These are phyloP conservation scores for Xylaria flabelliformis DNA, from an alignment of 495 filamentous ascomycete species.

Conservation along the genomic window DNA sequence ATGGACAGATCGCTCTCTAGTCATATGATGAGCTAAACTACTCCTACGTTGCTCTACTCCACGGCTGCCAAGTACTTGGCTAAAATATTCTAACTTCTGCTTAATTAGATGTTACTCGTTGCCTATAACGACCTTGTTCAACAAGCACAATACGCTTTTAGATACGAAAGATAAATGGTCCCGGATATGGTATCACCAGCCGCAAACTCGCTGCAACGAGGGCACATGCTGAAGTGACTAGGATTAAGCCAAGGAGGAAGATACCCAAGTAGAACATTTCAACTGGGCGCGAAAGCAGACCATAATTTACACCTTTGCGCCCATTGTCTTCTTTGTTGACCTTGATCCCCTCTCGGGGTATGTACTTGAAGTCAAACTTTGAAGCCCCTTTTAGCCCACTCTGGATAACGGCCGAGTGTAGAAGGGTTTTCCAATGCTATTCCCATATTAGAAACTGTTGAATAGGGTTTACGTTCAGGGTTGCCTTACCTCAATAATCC, in stretches of 20 bases:
- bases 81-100: background rate
- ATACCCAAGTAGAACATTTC: conserved; percentile 18
- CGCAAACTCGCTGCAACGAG: background rate
- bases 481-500: background rate
- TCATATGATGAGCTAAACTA: background rate
- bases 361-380: conserved; percentile 55
- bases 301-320: background rate
- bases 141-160: background rate
- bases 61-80: background rate
- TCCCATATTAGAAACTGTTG: background rate
- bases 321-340: conserved; percentile 45
- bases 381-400: conserved; percentile 46
- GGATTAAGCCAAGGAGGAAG: conserved; percentile 21
- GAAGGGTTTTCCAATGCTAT: conserved; percentile 8
- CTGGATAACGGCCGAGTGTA: conserved; percentile 35
- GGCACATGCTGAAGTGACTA: background rate
- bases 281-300: conserved; percentile 12
- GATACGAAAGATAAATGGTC: background rate
- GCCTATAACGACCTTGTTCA: background rate
- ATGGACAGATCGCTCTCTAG: background rate
- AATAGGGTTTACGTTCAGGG: background rate
- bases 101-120: background rate
- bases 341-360: conserved; percentile 50
- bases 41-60: background rate
- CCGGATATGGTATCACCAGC: background rate